Evolutionary conservation across 2,329 filamentous ascomycete genomes (phyloP).

Genomic region (Neofusicoccum sp.): DNA sequence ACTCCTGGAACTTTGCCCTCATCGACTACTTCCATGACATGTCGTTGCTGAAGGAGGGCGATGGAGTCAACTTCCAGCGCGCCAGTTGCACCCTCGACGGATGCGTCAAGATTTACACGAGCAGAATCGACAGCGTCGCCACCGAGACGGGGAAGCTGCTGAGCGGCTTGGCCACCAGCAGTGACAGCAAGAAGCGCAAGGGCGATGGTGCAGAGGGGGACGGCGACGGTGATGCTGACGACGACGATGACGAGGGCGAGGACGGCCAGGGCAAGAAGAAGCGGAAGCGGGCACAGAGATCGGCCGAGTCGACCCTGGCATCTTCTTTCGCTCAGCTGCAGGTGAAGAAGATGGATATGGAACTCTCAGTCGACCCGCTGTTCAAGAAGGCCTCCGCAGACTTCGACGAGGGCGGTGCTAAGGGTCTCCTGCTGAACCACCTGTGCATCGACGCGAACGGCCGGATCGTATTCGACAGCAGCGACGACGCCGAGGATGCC

Average conservation of each 20-base stretch:
- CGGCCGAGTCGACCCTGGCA: constrained; percentile 90
- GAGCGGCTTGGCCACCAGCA: constrained; percentile 88
- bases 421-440: constrained; percentile 92
- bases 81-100: constrained; percentile 96
- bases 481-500: constrained; percentile 70
- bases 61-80: constrained; percentile 98
- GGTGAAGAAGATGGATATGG: constrained; percentile 95
- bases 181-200: constrained; percentile 56
- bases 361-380: constrained; percentile 95
- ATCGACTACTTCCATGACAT: constrained; percentile 99
- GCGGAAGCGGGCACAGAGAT: constrained; percentile 79
- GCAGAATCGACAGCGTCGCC: constrained; percentile 95
- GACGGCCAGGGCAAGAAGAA: constrained; percentile 59
- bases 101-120: constrained; percentile 99
- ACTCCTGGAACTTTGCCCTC: constrained; percentile 99
- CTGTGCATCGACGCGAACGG: constrained; percentile 92
- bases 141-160: constrained; percentile 95
- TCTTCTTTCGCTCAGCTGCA: constrained; percentile 86
- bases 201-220: constrained; percentile 37
- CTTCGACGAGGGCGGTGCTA: constrained; percentile 97
- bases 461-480: constrained; percentile 97
- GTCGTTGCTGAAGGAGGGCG: constrained; percentile 93
- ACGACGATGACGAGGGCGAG: constrained; percentile 66
- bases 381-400: constrained; percentile 99
- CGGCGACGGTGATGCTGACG: constrained; percentile 53